phyloP scores from a whole-genome alignment of 2,329 filamentous ascomycete genomes.

The Ophiocordyceps polyrhachis-furcata region DNA sequence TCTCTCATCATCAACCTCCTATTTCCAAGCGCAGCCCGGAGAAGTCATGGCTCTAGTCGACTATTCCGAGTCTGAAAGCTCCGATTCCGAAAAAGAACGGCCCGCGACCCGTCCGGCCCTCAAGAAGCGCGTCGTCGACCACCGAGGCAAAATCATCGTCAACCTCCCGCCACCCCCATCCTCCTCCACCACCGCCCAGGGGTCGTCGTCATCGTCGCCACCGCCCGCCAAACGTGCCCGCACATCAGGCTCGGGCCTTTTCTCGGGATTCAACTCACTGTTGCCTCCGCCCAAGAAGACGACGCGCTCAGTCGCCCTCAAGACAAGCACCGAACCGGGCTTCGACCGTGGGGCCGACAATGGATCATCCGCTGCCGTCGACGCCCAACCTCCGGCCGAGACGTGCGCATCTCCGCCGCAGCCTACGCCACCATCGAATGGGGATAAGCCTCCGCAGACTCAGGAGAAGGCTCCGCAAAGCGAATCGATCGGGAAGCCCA shows the following conservation, averaged over 20 bases:
- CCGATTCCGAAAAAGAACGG: constrained; percentile 36
- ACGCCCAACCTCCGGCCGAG: constrained; percentile 20
- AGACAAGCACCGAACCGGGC: constrained; percentile 66
- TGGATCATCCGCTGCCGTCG: constrained; percentile 8
- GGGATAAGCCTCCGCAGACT: too few species aligned
- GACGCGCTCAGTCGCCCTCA: constrained; percentile 41
- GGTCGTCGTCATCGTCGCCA: constrained; percentile 18
- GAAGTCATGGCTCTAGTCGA: constrained; percentile 54
- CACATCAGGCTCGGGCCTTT: constrained; percentile 36
- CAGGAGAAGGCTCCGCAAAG: constrained; percentile 39
- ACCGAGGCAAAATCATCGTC: constrained; percentile 69
- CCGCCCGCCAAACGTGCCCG: constrained; percentile 54
- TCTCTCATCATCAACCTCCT: not conserved
- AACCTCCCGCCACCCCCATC: constrained; percentile 40
- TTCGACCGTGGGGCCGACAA: constrained; percentile 43
- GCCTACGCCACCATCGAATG: too few species aligned
- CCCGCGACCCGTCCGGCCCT: constrained; percentile 1
- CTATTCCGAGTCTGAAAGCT: constrained; percentile 68
- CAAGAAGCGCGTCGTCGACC: constrained; percentile 47
- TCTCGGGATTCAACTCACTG: constrained; percentile 71
- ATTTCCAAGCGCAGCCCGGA: constrained; percentile 3
- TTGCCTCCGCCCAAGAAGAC: constrained; percentile 64
- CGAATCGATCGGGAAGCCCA: constrained; percentile 56
- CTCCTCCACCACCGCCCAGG: not conserved
- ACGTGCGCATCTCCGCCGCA: constrained; percentile 25